Conservation (phyloP, 1,139 yeast genomes). For the Magnusiomyces tetraspermus region DNA sequence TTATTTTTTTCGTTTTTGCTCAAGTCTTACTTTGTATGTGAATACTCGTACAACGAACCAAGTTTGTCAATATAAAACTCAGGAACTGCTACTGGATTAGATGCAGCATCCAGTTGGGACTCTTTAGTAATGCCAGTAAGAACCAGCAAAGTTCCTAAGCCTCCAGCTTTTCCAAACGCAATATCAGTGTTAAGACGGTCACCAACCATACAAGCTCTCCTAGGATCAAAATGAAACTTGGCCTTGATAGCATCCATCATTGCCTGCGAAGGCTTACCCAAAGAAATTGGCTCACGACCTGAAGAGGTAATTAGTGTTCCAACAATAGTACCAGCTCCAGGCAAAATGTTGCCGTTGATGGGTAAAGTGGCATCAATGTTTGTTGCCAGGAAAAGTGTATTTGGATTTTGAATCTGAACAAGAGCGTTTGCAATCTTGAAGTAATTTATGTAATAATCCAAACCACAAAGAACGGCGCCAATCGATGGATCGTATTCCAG, state of each 20-base stretch:
- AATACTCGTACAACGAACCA: conserved; percentile 61
- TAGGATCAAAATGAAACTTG: conserved; percentile 49
- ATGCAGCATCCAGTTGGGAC: conserved; percentile 38
- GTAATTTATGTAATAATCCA: conserved; percentile 66
- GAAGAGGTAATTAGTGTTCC: conserved; percentile 69
- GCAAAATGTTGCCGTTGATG: conserved; percentile 68
- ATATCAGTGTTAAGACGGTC: conserved; percentile 93
- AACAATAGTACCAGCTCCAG: conserved; percentile 93
- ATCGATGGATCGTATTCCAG: conserved; percentile 60
- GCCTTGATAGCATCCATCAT: conserved; percentile 89
- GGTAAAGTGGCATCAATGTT: conserved; percentile 94
- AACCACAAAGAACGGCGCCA: conserved; percentile 91
- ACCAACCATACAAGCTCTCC: conserved; percentile 82
- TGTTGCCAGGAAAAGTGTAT: conserved; percentile 80
- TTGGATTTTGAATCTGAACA: conserved; percentile 63
- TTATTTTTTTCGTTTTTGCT: not conserved
- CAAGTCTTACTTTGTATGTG: not conserved
- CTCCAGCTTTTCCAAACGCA: conserved; percentile 81
- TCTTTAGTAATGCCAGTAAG: conserved; percentile 85
- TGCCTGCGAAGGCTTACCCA: conserved; percentile 85
- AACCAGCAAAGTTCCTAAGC: conserved; percentile 73
- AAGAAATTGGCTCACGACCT: conserved; percentile 66
- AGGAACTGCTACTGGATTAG: conserved; percentile 44
- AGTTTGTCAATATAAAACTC: conserved; percentile 61
- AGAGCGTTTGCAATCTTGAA: conserved; percentile 72